phyloP scores from a whole-genome alignment of 169 alveolate species.

The Plasmodium fragile region DNA sequence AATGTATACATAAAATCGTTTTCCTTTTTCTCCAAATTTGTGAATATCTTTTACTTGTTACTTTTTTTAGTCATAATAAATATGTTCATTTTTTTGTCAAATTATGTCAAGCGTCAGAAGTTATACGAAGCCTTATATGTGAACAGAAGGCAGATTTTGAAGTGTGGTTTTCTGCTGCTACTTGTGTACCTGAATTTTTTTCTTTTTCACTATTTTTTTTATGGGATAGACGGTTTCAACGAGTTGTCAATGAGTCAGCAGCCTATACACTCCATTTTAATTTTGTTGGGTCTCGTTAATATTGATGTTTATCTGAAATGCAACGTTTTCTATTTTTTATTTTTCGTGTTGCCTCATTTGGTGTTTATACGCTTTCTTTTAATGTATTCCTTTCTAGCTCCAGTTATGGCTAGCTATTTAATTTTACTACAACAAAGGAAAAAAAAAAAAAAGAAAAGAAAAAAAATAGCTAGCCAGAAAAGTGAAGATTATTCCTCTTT shows the following conservation, averaged over 20 bases:
- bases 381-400: conserved; percentile 57
- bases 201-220: conserved; percentile 56
- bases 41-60: conserved; percentile 37
- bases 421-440: conserved; percentile 25
- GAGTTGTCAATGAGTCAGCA: conserved; percentile 41
- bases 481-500: conserved; percentile 29
- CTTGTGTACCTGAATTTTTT: conserved; percentile 59
- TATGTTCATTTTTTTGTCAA: conserved; percentile 41
- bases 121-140: conserved; percentile 51
- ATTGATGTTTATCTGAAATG: conserved; percentile 64
- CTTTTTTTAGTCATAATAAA: conserved; percentile 45
- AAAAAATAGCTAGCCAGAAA: conserved; percentile 38
- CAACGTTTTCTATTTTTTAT: conserved; percentile 30
- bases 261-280: conserved; percentile 36
- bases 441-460: conserved; percentile 7
- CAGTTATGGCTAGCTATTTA: conserved; percentile 48
- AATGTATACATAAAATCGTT: conserved; percentile 16
- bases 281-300: conserved; percentile 39
- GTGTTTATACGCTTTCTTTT: conserved; percentile 63
- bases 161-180: conserved; percentile 17
- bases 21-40: conserved; percentile 14
- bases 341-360: conserved; percentile 58
- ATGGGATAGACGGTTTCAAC: conserved; percentile 60
- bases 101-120: conserved; percentile 38
- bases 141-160: conserved; percentile 47